phyloP scores from a whole-genome alignment of 371 early-diverging fungal genomes.

The Dinochytrium kinnereticum region DNA sequence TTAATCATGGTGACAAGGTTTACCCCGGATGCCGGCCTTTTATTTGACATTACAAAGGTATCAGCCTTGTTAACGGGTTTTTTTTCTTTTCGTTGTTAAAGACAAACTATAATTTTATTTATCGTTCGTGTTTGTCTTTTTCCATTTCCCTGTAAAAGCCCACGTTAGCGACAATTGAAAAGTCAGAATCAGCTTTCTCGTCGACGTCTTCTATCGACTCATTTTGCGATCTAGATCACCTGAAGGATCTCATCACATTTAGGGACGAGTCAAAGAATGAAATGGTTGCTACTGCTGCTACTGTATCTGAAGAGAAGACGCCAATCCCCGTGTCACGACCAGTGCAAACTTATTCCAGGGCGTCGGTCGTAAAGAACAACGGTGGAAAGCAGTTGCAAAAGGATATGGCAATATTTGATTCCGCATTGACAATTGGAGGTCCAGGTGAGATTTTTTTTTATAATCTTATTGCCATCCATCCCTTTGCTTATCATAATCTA shows the following conservation, averaged over 20 bases:
- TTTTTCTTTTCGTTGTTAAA: no score
- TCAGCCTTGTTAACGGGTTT: no score
- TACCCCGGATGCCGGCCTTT: no score
- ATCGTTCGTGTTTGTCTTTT: no score
- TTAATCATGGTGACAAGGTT: no score
- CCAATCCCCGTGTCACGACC: neutral
- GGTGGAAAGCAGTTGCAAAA: neutral
- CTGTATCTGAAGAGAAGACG: neutral
- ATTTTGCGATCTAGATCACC: neutral
- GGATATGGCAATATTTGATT: neutral
- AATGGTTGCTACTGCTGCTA: no score
- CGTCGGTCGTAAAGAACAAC: neutral
- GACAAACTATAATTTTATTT: no score
- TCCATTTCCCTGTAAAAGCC: no score
- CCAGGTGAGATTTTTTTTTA: neutral
- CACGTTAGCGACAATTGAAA: no score
- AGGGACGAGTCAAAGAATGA: neutral
- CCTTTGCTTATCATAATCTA: no score
- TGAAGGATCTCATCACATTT: neutral
- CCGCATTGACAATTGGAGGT: neutral
- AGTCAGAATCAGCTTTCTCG: neutral
- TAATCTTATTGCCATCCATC: no score
- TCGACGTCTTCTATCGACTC: neutral
- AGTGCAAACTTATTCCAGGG: neutral
- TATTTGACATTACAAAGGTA: no score